Percentiles rank a stretch among this genome's conserved stretches.
Evolutionary conservation across 2,329 filamentous ascomycete genomes (phyloP).

Genomic region (Sporothrix curviconia): DNA sequence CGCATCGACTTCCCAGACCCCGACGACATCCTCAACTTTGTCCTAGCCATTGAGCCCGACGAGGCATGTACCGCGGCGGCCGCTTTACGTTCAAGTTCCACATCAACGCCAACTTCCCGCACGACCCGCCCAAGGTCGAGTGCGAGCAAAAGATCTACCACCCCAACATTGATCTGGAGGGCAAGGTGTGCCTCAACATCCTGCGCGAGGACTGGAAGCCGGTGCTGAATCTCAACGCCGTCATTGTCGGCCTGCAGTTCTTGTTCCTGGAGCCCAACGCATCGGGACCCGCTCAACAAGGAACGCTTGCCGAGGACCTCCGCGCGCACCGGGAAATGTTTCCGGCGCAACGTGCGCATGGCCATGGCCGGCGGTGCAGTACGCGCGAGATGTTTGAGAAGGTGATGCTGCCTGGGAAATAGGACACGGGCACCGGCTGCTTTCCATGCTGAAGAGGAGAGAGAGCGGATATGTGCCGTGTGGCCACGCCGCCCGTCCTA

Average conservation of each 20-base stretch:
- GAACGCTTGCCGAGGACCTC: slow-evolving; percentile 91
- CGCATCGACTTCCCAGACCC: slow-evolving; percentile 73
- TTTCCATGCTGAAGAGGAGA: too few relatives aligned
- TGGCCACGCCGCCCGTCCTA: too few relatives aligned
- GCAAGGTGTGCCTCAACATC: slow-evolving; percentile 97
- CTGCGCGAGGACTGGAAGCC: slow-evolving; percentile 98
- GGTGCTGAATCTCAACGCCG: slow-evolving; percentile 90
- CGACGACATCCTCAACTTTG: slow-evolving; percentile 81
- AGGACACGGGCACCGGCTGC: neutral
- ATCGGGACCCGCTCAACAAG: slow-evolving; percentile 95
- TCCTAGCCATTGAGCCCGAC: slow-evolving; percentile 74
- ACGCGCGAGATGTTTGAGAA: slow-evolving; percentile 66
- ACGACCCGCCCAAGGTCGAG: slow-evolving; percentile 95
- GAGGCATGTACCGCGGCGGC: slow-evolving; percentile 83
- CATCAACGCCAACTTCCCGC: slow-evolving; percentile 92
- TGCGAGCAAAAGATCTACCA: slow-evolving; percentile 99
- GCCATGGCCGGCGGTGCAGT: slow-evolving; percentile 78
- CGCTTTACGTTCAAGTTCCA: slow-evolving; percentile 84
- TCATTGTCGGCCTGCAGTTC: slow-evolving; percentile 96
- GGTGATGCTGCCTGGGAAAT: slow-evolving; percentile 46
- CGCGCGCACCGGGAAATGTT: slow-evolving; percentile 76
- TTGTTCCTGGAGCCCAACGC: slow-evolving; percentile 97
- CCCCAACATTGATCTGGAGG: slow-evolving; percentile 95
- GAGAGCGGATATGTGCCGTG: too few relatives aligned
- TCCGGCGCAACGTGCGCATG: slow-evolving; percentile 82